Percentiles rank a stretch among this genome's conserved stretches.
Evolutionary conservation across 2,329 filamentous ascomycete genomes (phyloP).

Genomic region (Sporothrix sp.): DNA sequence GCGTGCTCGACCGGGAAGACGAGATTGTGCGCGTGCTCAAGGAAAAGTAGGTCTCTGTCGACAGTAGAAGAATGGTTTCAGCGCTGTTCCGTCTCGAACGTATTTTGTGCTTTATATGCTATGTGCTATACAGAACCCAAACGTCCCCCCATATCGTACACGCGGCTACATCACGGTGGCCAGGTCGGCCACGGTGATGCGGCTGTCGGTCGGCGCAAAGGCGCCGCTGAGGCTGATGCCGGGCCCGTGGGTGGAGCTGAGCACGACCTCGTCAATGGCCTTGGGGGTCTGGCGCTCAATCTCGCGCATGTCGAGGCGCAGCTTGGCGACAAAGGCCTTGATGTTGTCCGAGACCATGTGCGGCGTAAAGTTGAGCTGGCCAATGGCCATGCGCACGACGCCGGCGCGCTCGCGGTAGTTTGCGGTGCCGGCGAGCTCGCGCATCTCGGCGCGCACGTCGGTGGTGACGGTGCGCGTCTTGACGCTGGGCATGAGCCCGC

Average conservation of each 20-base stretch:
- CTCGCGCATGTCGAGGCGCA: conserved; percentile 65
- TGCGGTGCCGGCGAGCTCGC: conserved; percentile 71
- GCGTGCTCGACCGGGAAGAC: conserved; percentile 39
- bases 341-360: conserved; percentile 80
- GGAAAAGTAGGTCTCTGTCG: conserved; percentile 20
- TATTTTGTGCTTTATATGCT: conserved; percentile 9
- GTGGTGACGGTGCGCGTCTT: conserved; percentile 85
- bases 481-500: conserved; percentile 81
- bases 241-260: conserved; percentile 80
- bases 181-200: conserved; percentile 43
- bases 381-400: conserved; percentile 80
- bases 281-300: conserved; percentile 54
- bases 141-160: conserved; percentile 12
- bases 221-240: conserved; percentile 80
- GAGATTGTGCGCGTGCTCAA: conserved; percentile 44
- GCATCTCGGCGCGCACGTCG: conserved; percentile 64
- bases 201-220: conserved; percentile 54
- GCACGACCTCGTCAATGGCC: conserved; percentile 63
- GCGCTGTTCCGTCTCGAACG: too few relatives aligned
- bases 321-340: conserved; percentile 59
- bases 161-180: conserved; percentile 40
- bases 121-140: conserved; percentile 13
- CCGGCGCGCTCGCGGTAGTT: conserved; percentile 81
- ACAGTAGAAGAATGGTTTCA: too few relatives aligned
- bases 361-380: conserved; percentile 80